Percentiles rank a stretch among this genome's conserved stretches.
Conservation (phyloP, 192 early-diverging fungal species). For the Umbelopsis vinacea region DNA sequence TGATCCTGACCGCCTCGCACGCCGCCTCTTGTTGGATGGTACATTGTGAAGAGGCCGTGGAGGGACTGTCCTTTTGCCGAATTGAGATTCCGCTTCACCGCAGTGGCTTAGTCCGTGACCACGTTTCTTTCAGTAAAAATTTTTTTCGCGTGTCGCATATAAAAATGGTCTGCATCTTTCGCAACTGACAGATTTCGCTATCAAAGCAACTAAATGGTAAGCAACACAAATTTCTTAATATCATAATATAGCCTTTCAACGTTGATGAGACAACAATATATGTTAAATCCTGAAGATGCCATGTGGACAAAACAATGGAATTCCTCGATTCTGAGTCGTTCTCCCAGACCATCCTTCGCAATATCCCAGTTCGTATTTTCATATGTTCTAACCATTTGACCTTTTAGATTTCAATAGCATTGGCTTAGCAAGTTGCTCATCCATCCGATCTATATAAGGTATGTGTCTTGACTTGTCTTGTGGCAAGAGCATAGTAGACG, state of each 20-base stretch:
- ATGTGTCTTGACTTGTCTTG: neutral
- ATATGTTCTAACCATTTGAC: neutral
- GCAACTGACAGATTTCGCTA: neutral
- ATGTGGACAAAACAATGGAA: constrained; percentile 18
- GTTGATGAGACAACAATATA: constrained; percentile 20
- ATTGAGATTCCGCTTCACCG: neutral
- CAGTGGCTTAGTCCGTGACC: constrained; percentile 6
- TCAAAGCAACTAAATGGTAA: constrained; percentile 19
- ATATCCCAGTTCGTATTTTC: neutral
- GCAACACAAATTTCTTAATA: neutral
- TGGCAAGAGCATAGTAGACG: neutral
- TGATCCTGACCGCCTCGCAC: constrained; percentile 44
- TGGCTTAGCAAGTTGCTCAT: neutral
- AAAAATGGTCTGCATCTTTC: neutral
- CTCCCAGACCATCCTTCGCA: neutral
- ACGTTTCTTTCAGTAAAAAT: constrained; percentile 2
- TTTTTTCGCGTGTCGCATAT: neutral
- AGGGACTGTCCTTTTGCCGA: neutral
- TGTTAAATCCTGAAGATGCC: constrained; percentile 21
- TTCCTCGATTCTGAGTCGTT: constrained; percentile 22
- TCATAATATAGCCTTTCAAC: neutral
- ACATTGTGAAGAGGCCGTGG: neutral
- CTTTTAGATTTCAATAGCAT: neutral
- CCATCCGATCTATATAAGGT: neutral
- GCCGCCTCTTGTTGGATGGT: constrained; percentile 27